Base-by-base conservation (phyloP, 352 stramenopile species). In the Pythium coloratum region DNA sequence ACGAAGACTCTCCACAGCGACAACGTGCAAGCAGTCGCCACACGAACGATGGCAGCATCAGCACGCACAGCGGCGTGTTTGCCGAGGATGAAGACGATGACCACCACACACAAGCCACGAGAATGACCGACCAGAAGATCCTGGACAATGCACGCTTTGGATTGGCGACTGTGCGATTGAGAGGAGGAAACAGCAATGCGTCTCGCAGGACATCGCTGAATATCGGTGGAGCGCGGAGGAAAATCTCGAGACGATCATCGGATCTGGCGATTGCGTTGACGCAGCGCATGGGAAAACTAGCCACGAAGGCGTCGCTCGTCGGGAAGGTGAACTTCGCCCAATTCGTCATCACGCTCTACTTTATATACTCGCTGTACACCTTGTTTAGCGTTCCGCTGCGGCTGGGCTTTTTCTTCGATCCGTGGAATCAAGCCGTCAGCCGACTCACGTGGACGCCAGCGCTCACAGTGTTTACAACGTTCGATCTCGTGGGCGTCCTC, bases 371-470 rank as follows among this genome's bases (percentile, higher is more conserved):
- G 26, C 24, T 80, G 46, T 80, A 70, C 38, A 62, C 79, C 14
- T 42, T 84, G 28, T 40, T 69, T 14, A 71, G 36, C 3, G 71
- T 79, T 26, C 76, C 76, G 16, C 32, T 81, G 0, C 70, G 76
- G 24, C 20, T 83, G 0, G 76, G 76, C 2, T 83, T 79, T 40
- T 76, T 84, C 59, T 84, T 78, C 18, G 76, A 84, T 24, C 76
- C 76, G 16, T 72, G 64, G 66, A 54, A 78, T 44, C 54, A 77
- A 20, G 34, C n/a, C 1, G 26, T 16, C 0, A 55, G 32, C 12
- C 54, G 53, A 5, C 49, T 7, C 3, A 61, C 24, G 16, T 80
- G 76, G 76, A 77, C 50, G 6, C 6, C 46, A 0, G 59, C 44
- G 28, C 42, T 82, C 8, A 72, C 73, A 12, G 20, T 76, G 0